phyloP scores from a whole-genome alignment of 192 early-diverging fungal species.

The Diversispora epigaea region DNA sequence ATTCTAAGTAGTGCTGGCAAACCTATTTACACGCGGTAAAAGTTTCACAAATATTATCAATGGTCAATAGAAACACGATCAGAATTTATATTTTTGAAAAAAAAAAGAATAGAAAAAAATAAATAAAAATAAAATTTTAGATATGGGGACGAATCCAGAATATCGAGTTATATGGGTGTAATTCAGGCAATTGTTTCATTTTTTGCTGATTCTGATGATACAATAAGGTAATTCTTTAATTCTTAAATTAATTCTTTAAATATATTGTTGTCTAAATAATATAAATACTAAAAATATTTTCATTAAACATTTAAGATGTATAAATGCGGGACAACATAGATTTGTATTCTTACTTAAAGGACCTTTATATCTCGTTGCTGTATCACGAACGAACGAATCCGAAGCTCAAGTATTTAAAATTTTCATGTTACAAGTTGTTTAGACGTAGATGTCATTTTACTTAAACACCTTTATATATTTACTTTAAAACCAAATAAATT shows the following conservation, averaged over 20 bases:
- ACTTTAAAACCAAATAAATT: background rate
- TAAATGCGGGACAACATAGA: constrained; percentile 67
- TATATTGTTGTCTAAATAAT: constrained; percentile 13
- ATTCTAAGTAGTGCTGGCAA: constrained; percentile 92
- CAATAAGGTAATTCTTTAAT: constrained; percentile 50
- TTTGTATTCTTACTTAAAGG: constrained; percentile 82
- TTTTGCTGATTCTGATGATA: constrained; percentile 80
- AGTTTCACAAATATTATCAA: background rate
- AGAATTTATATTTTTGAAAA: too few relatives aligned
- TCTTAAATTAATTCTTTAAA: background rate
- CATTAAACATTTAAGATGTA: constrained; percentile 45
- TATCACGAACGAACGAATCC: constrained; percentile 76
- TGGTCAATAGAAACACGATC: too few relatives aligned
- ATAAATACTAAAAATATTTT: background rate
- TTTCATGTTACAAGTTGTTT: too few relatives aligned
- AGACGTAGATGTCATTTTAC: background rate
- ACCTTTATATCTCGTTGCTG: constrained; percentile 84
- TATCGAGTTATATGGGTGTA: constrained; percentile 85
- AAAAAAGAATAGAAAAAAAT: too few relatives aligned
- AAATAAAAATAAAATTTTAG: constrained; percentile 7
- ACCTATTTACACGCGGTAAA: constrained; percentile 83
- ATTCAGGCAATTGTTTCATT: constrained; percentile 88
- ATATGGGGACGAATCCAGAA: constrained; percentile 87
- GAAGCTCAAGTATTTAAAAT: constrained; percentile 55
- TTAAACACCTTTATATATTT: background rate